Conservation (phyloP, 208 protist genomes). For the Naegleria lovaniensis region DNA sequence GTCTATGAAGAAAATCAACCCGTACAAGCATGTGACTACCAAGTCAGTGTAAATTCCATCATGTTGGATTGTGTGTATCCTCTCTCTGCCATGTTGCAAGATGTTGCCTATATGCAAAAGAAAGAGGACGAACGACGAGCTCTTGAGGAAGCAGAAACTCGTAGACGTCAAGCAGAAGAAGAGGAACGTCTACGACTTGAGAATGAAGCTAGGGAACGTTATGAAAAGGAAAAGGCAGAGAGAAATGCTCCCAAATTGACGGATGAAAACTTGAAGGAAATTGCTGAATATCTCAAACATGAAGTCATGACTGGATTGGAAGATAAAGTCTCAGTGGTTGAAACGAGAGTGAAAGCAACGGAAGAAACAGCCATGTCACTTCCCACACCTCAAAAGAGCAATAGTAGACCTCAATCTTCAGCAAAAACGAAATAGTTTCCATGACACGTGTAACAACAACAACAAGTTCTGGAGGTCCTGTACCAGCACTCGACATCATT, state of each 20-base stretch:
- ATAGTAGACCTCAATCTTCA: not conserved
- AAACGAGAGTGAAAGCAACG: not conserved
- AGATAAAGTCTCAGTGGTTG: not conserved
- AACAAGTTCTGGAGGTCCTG: too few relatives aligned
- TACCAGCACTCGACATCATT: too few relatives aligned
- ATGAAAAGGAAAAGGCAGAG: not conserved
- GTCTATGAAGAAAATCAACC: not conserved
- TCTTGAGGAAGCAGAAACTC: not conserved
- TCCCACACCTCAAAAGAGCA: not conserved
- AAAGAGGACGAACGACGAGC: not conserved
- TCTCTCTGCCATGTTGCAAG: not conserved
- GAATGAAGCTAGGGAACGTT: not conserved
- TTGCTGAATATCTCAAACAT: not conserved
- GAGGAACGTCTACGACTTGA: not conserved
- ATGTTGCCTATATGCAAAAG: not conserved
- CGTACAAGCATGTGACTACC: not conserved
- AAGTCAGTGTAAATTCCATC: not conserved
- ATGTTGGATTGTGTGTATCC: not conserved
- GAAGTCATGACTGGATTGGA: not conserved
- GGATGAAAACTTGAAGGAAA: not conserved
- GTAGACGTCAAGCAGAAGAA: not conserved
- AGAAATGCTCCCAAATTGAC: not conserved
- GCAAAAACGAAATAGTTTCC: too few relatives aligned
- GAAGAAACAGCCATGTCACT: not conserved
- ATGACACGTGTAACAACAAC: too few relatives aligned